Percentiles rank a stretch among this genome's conserved stretches.
Conservation (phyloP, 2,329 filamentous ascomycete species). For the Dothistroma septosporum region DNA sequence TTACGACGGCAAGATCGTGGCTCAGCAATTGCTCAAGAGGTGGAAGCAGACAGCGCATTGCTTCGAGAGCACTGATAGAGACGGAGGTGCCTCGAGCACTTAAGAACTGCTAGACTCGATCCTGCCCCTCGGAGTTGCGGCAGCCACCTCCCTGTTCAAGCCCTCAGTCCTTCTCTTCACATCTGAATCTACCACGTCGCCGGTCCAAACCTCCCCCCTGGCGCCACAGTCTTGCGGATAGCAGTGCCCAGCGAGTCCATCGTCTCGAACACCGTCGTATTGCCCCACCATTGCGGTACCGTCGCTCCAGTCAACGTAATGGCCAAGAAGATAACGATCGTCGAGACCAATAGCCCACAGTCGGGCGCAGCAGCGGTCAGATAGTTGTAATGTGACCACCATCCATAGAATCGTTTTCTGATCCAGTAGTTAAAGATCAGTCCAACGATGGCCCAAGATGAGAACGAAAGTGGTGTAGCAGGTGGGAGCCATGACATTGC, state of each 20-base stretch:
- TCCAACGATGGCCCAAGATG: constrained; percentile 80
- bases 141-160: too few relatives aligned
- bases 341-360: constrained; percentile 74
- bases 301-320: constrained; percentile 77
- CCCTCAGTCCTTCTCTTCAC: too few relatives aligned
- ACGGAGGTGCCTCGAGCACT: too few relatives aligned
- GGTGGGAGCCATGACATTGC: constrained; percentile 82
- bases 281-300: constrained; percentile 81
- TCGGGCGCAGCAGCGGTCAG: constrained; percentile 79
- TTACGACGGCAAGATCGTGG: too few relatives aligned
- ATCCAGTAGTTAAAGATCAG: constrained; percentile 78
- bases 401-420: constrained; percentile 63
- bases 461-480: constrained; percentile 76
- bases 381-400: constrained; percentile 94
- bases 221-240: constrained; percentile 46
- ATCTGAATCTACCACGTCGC: constrained; percentile 19
- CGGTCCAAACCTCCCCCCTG: constrained; percentile 64
- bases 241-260: constrained; percentile 27
- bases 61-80: too few relatives aligned
- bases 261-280: constrained; percentile 54
- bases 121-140: too few relatives aligned
- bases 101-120: too few relatives aligned
- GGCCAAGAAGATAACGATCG: constrained; percentile 79
- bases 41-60: too few relatives aligned
- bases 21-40: too few relatives aligned